A percentile compares a stretch with the other conserved stretches of the same genome.
Evolutionary conservation across 78 protist genomes (phyloP).

Genomic region (Bigelowiella natans): DNA sequence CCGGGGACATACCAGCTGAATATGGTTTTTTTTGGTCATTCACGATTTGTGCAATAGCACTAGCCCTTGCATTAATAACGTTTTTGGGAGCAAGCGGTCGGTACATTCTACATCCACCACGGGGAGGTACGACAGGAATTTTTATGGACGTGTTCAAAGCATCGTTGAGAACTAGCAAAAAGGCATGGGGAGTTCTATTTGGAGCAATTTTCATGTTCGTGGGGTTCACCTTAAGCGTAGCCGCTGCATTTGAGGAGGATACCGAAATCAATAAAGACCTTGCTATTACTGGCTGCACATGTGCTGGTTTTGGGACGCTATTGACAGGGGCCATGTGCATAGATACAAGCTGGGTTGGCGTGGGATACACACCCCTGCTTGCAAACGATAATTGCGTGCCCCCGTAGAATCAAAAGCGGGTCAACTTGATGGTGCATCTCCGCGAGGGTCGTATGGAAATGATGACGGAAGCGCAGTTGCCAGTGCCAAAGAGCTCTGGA

Average conservation of each 20-base stretch:
- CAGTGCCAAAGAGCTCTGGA: not conserved
- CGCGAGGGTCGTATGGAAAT: no score
- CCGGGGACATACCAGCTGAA: not conserved
- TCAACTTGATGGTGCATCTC: not conserved
- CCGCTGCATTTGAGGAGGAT: not conserved
- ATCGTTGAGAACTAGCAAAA: not conserved
- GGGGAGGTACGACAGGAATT: not conserved
- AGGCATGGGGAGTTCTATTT: not conserved
- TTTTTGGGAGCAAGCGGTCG: not conserved
- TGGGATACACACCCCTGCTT: not conserved
- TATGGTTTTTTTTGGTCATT: not conserved
- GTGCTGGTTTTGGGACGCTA: not conserved
- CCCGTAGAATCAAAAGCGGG: not conserved
- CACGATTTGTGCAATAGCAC: not conserved
- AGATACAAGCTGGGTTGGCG: not conserved
- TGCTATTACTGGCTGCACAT: not conserved
- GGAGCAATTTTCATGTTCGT: not conserved
- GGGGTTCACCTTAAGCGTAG: not conserved
- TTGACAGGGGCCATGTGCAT: not conserved
- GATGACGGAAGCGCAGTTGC: not conserved
- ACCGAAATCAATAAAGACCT: not conserved
- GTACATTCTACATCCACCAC: not conserved
- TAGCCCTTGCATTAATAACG: not conserved
- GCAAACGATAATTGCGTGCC: not conserved
- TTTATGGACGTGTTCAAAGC: not conserved